phyloP scores from a whole-genome alignment of 768 basidiomycete genomes.

The Lactifluus hygrophoroides region DNA sequence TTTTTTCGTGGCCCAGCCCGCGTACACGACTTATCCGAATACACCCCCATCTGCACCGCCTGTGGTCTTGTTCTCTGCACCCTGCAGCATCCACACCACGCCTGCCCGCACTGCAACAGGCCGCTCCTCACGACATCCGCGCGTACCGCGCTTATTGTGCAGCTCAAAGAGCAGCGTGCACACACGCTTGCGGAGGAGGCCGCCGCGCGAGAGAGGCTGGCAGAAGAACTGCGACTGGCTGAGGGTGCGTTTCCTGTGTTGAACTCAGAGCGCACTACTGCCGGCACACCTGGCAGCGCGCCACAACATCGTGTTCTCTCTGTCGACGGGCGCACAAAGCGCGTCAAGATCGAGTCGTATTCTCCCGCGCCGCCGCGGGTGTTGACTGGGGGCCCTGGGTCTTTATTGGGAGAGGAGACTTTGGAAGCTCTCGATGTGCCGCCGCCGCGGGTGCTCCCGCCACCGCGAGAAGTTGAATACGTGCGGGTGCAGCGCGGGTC shows the following conservation, averaged over 20 bases:
- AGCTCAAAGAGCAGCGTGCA: background rate
- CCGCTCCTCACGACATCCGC: slow-evolving; percentile 2
- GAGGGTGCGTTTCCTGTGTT: slow-evolving; percentile 17
- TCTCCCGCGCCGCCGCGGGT: background rate
- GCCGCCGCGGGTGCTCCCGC: slow-evolving; percentile 7
- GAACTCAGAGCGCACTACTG: background rate
- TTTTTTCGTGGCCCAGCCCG: slow-evolving; percentile 15
- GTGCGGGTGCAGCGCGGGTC: slow-evolving; percentile 7
- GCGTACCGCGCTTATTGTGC: slow-evolving; percentile 6
- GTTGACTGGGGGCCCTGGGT: no score
- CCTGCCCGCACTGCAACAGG: slow-evolving; percentile 12
- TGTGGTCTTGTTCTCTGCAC: slow-evolving; percentile 20
- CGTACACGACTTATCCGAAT: slow-evolving; percentile 9
- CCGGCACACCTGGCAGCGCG: background rate
- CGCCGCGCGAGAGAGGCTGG: background rate
- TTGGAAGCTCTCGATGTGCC: no score
- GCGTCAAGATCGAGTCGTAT: slow-evolving; percentile 7
- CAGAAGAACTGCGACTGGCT: background rate
- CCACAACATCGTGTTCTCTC: slow-evolving; percentile 6
- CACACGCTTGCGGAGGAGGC: slow-evolving; percentile 8
- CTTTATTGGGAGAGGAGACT: no score
- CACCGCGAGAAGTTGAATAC: slow-evolving; percentile 7
- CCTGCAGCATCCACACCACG: slow-evolving; percentile 2
- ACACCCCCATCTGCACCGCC: slow-evolving; percentile 16
- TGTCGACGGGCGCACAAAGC: slow-evolving; percentile 1